These are phyloP conservation scores for Fimicolochytrium jonesii DNA, from an alignment of 192 early-diverging fungal genomes.

Conservation along the genomic window DNA sequence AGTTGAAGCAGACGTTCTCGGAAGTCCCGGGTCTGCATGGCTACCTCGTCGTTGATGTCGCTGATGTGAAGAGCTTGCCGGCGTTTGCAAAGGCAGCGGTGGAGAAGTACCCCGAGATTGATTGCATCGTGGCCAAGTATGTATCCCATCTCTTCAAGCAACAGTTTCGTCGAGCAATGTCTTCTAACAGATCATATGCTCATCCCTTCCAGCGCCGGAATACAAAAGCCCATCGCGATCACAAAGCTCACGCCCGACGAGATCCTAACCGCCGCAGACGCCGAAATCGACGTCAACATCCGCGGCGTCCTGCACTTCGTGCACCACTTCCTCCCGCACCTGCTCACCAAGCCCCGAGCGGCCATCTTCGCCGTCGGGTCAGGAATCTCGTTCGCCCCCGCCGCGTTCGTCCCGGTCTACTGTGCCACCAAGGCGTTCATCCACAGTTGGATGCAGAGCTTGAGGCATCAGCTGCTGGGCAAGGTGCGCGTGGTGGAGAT, in stretches of 20 bases:
- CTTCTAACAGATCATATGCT: no score
- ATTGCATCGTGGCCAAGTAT: conserved; percentile 15
- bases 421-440: conserved; percentile 27
- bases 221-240: no score
- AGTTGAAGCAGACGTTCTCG: neutral
- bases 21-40: no score
- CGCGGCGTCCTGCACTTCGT: conserved; percentile 22
- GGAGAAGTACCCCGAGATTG: neutral
- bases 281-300: conserved; percentile 29
- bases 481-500: conserved; percentile 27
- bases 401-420: conserved; percentile 19
- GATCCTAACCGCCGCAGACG: neutral
- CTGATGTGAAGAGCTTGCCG: neutral
- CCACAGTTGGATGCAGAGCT: conserved; percentile 23
- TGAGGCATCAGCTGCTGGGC: conserved; percentile 14
- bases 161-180: no score
- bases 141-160: neutral
- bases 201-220: conserved; percentile 7
- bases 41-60: conserved; percentile 24
- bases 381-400: conserved; percentile 30
- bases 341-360: conserved; percentile 3
- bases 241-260: no score
- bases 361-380: conserved; percentile 23
- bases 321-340: conserved; percentile 21
- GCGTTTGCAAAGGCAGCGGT: neutral